A percentile compares a stretch with the other conserved stretches of the same genome.
These are phyloP conservation scores for Alloascoidea africana DNA, from an alignment of 805 yeast species.

Conservation along the genomic window DNA sequence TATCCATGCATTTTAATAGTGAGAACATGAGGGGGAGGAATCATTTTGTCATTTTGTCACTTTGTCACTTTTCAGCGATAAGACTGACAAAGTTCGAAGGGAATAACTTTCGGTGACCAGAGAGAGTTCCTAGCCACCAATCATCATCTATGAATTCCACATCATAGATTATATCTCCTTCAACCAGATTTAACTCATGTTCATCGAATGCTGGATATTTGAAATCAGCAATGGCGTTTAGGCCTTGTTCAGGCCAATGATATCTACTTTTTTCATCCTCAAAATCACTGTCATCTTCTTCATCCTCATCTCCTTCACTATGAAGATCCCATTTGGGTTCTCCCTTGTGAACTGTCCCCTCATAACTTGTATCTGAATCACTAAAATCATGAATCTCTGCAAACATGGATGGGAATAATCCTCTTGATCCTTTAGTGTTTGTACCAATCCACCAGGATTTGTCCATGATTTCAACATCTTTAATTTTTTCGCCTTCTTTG, in stretches of 20 bases:
- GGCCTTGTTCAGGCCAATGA: no score
- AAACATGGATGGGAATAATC: slow-evolving; percentile 84
- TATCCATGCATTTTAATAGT: no score
- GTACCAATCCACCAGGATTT: slow-evolving; percentile 90
- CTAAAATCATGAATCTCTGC: slow-evolving; percentile 34
- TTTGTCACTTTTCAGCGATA: no score
- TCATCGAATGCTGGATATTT: slow-evolving; percentile 87
- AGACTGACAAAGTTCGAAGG: slow-evolving; percentile 73
- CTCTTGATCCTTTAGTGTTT: slow-evolving; percentile 54
- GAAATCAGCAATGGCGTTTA: slow-evolving; percentile 48
- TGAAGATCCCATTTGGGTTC: slow-evolving; percentile 6
- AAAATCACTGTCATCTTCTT: slow-evolving; percentile 7
- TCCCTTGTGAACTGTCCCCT: slow-evolving; percentile 2
- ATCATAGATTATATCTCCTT: slow-evolving; percentile 68
- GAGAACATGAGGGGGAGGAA: neutral
- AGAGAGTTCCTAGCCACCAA: slow-evolving; percentile 90
- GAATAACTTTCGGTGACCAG: slow-evolving; percentile 73
- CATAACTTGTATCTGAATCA: slow-evolving; percentile 11
- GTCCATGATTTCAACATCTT: slow-evolving; percentile 54
- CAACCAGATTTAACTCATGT: slow-evolving; percentile 74
- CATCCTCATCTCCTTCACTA: slow-evolving; percentile 9
- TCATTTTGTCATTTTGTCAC: neutral
- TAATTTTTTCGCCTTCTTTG: slow-evolving; percentile 48
- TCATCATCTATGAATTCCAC: slow-evolving; percentile 86
- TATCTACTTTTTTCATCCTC: slow-evolving; percentile 12